These are phyloP conservation scores for Ustilago vetiveriae DNA, from an alignment of 1,284 basidiomycete species.

Conservation along the genomic window DNA sequence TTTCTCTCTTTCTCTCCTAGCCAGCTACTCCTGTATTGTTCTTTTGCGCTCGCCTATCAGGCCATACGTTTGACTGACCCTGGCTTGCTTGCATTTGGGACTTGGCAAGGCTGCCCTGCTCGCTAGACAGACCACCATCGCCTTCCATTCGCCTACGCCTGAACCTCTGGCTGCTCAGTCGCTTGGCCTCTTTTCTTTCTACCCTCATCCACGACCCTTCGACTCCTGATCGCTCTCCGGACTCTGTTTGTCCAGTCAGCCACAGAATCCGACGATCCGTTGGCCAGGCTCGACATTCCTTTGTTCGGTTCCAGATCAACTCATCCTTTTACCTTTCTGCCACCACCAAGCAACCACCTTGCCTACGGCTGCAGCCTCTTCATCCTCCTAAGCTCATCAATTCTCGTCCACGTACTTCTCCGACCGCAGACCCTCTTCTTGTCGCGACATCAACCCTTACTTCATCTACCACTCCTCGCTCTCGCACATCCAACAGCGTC, in stretches of 20 bases:
- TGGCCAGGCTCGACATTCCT: slow-evolving; percentile 29
- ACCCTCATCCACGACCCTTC: slow-evolving; percentile 7
- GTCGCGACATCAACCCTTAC: no score
- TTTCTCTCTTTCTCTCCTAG: not conserved
- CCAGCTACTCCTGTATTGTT: not conserved
- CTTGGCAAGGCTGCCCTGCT: no score
- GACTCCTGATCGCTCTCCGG: slow-evolving; percentile 5
- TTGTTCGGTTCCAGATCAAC: slow-evolving; percentile 22
- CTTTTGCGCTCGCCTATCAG: not conserved
- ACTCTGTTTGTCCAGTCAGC: slow-evolving; percentile 30
- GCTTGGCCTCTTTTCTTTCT: not conserved
- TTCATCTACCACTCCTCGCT: no score
- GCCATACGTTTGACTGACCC: no score
- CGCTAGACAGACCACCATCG: no score
- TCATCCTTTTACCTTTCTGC: slow-evolving; percentile 4
- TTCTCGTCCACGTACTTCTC: no score
- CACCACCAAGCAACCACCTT: not conserved
- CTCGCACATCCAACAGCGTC: no score
- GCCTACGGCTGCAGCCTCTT: no score
- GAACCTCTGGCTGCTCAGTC: not conserved
- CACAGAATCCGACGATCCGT: slow-evolving; percentile 26
- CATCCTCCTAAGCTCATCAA: no score
- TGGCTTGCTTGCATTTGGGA: no score
- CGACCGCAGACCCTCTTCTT: no score
- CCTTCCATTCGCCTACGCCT: not conserved